phyloP scores from a whole-genome alignment of 1,284 basidiomycete genomes.

The Sparassis latifolia region DNA sequence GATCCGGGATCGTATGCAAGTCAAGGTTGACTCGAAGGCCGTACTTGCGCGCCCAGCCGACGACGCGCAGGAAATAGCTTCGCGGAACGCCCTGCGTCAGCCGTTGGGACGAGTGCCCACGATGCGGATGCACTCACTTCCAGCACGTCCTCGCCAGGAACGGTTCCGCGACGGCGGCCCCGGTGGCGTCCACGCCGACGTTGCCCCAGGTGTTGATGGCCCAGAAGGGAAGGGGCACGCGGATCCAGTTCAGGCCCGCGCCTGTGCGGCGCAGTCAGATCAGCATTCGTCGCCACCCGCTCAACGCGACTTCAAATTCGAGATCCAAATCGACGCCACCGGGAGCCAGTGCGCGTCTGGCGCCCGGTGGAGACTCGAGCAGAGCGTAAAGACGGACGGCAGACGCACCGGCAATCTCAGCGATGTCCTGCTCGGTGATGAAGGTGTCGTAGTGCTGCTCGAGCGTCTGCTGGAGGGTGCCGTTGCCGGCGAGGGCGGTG shows the following conservation, averaged over 20 bases:
- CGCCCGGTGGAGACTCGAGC: constrained; percentile 28
- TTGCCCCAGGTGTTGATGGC: constrained; percentile 57
- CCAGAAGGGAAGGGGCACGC: constrained; percentile 78
- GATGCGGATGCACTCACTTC: constrained; percentile 20
- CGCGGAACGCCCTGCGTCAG: too few species aligned
- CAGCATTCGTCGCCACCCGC: neutral
- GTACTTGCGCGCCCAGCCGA: constrained; percentile 87
- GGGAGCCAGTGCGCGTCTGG: neutral
- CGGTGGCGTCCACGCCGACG: constrained; percentile 23
- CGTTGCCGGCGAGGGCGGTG: constrained; percentile 33
- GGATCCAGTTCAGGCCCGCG: constrained; percentile 73
- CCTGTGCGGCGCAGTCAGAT: neutral
- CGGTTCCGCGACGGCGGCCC: constrained; percentile 24
- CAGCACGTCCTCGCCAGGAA: constrained; percentile 28
- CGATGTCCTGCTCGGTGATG: constrained; percentile 33
- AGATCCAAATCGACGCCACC: constrained; percentile 9
- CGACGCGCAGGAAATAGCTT: constrained; percentile 68
- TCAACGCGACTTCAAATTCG: constrained; percentile 3
- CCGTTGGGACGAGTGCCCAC: too few species aligned
- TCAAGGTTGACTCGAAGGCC: constrained; percentile 83
- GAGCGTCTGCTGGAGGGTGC: constrained; percentile 22
- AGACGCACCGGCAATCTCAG: constrained; percentile 23
- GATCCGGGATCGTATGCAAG: constrained; percentile 74
- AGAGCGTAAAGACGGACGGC: constrained; percentile 23
- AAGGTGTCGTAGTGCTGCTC: constrained; percentile 53